phyloP scores from a whole-genome alignment of 306 rosid species.

The Glycine latifolia region DNA sequence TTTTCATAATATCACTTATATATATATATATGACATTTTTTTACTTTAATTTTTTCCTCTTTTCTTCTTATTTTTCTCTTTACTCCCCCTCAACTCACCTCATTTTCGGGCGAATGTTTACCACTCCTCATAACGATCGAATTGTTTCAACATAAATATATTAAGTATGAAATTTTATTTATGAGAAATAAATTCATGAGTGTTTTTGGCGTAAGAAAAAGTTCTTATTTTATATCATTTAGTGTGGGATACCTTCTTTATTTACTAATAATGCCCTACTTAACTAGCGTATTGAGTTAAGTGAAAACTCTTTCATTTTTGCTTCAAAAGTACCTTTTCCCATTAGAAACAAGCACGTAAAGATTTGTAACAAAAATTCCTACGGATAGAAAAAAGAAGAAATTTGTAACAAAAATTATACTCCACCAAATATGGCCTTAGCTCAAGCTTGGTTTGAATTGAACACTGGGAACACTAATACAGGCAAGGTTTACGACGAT shows the following conservation, averaged over 20 bases:
- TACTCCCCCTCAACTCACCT: neutral
- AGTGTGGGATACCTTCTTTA: neutral
- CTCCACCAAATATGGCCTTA: neutral
- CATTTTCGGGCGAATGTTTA: too few species aligned
- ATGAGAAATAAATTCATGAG: neutral
- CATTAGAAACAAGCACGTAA: neutral
- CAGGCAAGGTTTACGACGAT: too few species aligned
- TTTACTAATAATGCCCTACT: too few species aligned
- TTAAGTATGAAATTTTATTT: neutral
- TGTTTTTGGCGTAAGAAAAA: neutral
- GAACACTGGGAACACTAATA: neutral
- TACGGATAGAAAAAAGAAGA: too few species aligned
- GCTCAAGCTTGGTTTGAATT: neutral
- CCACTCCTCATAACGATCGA: too few species aligned
- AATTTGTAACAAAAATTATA: neutral
- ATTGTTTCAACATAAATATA: neutral
- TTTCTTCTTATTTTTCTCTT: neutral
- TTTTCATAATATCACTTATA: too few species aligned
- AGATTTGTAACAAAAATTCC: neutral
- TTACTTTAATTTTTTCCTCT: too few species aligned
- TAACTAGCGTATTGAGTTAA: neutral
- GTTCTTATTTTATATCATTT: neutral
- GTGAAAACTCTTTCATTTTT: neutral
- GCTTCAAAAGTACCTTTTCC: neutral
- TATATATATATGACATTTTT: too few species aligned